These are phyloP conservation scores for Aureobasidium sp. DNA, from an alignment of 2,329 filamentous ascomycete genomes.

Conservation along the genomic window DNA sequence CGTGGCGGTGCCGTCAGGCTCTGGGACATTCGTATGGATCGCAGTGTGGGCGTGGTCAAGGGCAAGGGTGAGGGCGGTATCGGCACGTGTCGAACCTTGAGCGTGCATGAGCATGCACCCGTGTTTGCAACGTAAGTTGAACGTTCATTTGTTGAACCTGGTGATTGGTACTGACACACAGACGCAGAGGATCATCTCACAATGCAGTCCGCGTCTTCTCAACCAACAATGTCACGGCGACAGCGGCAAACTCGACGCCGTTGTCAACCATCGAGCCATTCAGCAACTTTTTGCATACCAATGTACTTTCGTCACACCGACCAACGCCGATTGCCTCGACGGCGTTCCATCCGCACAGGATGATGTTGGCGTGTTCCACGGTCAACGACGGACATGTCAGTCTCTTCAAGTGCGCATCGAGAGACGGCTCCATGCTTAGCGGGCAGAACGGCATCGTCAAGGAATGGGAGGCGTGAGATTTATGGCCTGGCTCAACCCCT, in stretches of 20 bases:
- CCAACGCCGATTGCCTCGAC: conserved; percentile 79
- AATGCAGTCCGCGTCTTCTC: conserved; percentile 20
- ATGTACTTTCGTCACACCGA: conserved; percentile 46
- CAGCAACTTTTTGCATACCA: conserved; percentile 48
- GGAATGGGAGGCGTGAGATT: conserved; percentile 15
- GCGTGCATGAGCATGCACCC: conserved; percentile 91
- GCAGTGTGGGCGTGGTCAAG: conserved; percentile 60
- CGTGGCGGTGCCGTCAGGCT: conserved; percentile 89
- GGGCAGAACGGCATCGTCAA: conserved; percentile 12
- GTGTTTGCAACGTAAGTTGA: conserved; percentile 68
- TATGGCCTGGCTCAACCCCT: background rate
- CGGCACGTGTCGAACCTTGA: conserved; percentile 74
- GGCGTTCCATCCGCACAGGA: conserved; percentile 90
- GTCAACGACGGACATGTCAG: conserved; percentile 87
- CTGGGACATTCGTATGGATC: conserved; percentile 87
- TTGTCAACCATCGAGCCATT: conserved; percentile 85
- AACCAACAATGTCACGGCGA: conserved; percentile 16
- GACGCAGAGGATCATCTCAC: conserved; percentile 18
- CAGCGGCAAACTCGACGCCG: conserved; percentile 33
- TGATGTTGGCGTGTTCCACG: conserved; percentile 82
- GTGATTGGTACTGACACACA: background rate
- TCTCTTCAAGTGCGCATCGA: conserved; percentile 50
- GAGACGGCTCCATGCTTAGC: conserved; percentile 12
- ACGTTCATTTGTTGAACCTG: background rate
- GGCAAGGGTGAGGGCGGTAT: conserved; percentile 49